Evolutionary conservation across 1,139 yeast species (phyloP), one percentile per base, ranked within the genome.

Genomic region (Meyerozyma elateridarum): DNA sequence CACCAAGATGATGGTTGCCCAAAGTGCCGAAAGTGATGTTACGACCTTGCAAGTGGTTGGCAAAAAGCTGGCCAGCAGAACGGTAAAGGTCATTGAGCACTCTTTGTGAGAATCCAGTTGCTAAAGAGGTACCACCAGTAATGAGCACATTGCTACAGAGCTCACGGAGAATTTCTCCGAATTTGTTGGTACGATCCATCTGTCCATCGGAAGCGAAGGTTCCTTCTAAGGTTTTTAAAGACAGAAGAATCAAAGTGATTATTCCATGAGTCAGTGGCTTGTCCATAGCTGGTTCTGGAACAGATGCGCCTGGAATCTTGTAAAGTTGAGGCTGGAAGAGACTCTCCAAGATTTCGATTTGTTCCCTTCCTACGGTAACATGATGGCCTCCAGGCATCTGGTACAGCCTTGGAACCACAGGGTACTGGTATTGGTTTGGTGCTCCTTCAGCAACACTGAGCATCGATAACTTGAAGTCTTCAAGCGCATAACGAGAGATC

Each of bases 101-200:
- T 47, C 85, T 70, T 41, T 74, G 79, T 30, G 76, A 75, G 37
- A 82, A 59, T 3, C 85, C 85, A 15, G 73, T 70, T 17, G 79
- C 61, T 36, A 73, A 59, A 2, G 87, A 71, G 1, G 77, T 56
- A 7, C 81, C 78, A 20, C 93, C 91, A 4, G 84, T 79, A 33
- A 83, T 64, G 25, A 83, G 70, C 8, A 82, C 71, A 48, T 78
- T 80, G n/a, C 75, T 64, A 32, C 80, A 55, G 32, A 66, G 54
- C 24, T 52, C 60, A 38, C 60, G 63, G 47, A 67, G 62, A 15
- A 60, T 56, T 35, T 68, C 73, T 39, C 61, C 62, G 41, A 66
- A 64, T 30, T 56, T 54, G 32, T 44, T 48, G 15, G 51, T 46
- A n/a, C n/a, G n/a, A n/a, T n/a, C n/a, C 5, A 46, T 38, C 14